A percentile compares a stretch with the other conserved stretches of the same genome.
Evolutionary conservation across 2,329 filamentous ascomycete species (phyloP).

Genomic region (Pseudovirgaria hyperparasitica): DNA sequence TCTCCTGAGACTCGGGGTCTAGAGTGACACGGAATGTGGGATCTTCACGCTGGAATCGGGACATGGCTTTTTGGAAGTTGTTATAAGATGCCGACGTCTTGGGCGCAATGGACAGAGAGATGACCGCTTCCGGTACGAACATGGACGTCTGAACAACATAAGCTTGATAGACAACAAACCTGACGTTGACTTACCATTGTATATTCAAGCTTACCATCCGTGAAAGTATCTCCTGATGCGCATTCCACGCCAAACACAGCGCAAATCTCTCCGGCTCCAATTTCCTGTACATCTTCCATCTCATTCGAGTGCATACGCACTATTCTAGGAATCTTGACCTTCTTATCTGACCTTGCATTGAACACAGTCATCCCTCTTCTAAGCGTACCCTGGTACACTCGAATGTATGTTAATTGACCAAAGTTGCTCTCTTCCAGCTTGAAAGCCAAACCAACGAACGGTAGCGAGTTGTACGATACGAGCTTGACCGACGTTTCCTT

Average conservation of each 20-base stretch:
- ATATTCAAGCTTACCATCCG: slow-evolving; percentile 82
- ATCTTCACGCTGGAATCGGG: slow-evolving; percentile 95
- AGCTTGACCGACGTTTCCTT: slow-evolving; percentile 72
- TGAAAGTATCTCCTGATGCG: slow-evolving; percentile 95
- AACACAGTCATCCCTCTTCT: slow-evolving; percentile 82
- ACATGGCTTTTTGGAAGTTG: slow-evolving; percentile 98
- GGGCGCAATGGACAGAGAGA: slow-evolving; percentile 93
- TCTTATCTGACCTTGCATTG: slow-evolving; percentile 91
- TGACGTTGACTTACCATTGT: slow-evolving; percentile 48
- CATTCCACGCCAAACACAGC: slow-evolving; percentile 97
- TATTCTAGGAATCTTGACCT: slow-evolving; percentile 90
- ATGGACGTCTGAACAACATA: slow-evolving; percentile 53
- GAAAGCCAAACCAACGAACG: slow-evolving; percentile 92
- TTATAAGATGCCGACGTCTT: slow-evolving; percentile 84
- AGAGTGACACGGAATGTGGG: slow-evolving; percentile 94
- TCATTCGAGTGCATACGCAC: slow-evolving; percentile 99
- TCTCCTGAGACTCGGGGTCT: slow-evolving; percentile 85
- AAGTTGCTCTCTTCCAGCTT: slow-evolving; percentile 99
- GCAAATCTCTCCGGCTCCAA: slow-evolving; percentile 94
- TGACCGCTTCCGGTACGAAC: slow-evolving; percentile 96
- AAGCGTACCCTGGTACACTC: slow-evolving; percentile 89
- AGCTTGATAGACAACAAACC: not conserved
- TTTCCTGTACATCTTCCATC: slow-evolving; percentile 90
- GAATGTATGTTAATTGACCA: slow-evolving; percentile 94
- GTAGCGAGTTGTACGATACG: slow-evolving; percentile 82